Evolutionary conservation across 768 basidiomycete species (phyloP), one percentile per base, ranked within the genome.

Genomic region (Guyanaporus albipodus): DNA sequence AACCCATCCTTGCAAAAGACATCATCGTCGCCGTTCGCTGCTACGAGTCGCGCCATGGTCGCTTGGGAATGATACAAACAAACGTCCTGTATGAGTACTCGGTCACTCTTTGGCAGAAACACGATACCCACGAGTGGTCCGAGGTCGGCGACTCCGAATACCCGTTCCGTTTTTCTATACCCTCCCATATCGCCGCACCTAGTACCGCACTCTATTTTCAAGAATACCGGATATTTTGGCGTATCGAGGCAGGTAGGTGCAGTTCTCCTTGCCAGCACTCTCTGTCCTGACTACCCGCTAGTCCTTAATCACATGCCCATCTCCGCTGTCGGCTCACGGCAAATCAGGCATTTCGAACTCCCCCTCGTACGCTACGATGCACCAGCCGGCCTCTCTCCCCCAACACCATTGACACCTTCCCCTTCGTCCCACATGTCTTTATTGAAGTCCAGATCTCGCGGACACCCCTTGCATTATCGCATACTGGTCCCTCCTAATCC

Each of bases 221-320:
- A 55, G 85, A 83, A 56, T 92, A 89, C 64, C 76, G 83, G 35
- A 81, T 86, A 60, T 78, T 78, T 60, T 92, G 90, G 90, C 75
- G 87, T 43, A 73, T 92, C 46, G 90, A 92, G 70, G 89, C 89
- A 52, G 76, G 88, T 82, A 53, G 53, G 82, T 73, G 12, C 37
- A 51, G n/a, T n/a, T n/a, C n/a, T n/a, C 41, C 43, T n/a, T 43
- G 11, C 33, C 32, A 38, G 35, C 34, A 29, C 42, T 38, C 29
- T 41, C 19, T 56, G 42, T 58, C 51, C 57, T 62, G 53, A 64
- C 50, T 38, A 15, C 6, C 18, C 46, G 38, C 21, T 54, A 88
- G 88, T 84, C 39, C 76, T 91, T 37, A 75, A 77, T 49, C 90
- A 91, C 60, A 63, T 68, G 7, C 82, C 80, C 42, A 75, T 85